Percentiles rank a stretch among this genome's conserved stretches.
Conservation (phyloP, 306 rosid species). For the Quercus berberidifolia region DNA sequence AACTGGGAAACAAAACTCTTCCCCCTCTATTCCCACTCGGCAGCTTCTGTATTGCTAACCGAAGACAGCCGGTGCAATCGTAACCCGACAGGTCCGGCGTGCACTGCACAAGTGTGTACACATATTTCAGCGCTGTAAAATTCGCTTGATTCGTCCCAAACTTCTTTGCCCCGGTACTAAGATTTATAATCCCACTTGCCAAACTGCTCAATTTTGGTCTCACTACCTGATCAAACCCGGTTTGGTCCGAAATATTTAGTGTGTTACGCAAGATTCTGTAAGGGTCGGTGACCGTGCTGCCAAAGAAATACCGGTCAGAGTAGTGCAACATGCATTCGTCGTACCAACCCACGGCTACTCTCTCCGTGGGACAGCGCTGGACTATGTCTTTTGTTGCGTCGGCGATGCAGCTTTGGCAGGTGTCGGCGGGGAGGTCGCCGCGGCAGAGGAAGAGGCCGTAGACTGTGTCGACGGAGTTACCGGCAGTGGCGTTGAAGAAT, state of each 20-base stretch:
- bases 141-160: conserved; percentile 24
- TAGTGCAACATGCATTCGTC: conserved; percentile 42
- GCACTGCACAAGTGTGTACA: conserved; percentile 36
- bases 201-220: conserved; percentile 2
- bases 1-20: conserved; percentile 15
- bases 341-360: conserved; percentile 43
- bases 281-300: not conserved
- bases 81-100: conserved; percentile 21
- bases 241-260: not conserved
- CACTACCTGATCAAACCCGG: not conserved
- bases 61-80: conserved; percentile 18
- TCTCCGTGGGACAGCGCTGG: conserved; percentile 16
- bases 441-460: conserved; percentile 51
- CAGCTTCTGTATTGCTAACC: not conserved
- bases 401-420: conserved; percentile 40
- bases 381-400: conserved; percentile 27
- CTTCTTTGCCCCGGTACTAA: conserved; percentile 13
- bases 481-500: conserved; percentile 24
- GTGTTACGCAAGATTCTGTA: no score
- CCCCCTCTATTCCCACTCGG: conserved; percentile 1
- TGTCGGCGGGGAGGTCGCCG: conserved; percentile 25
- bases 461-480: conserved; percentile 6
- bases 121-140: not conserved
- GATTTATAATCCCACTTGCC: not conserved
- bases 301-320: conserved; percentile 26